Percentiles rank a stretch among this genome's conserved stretches.
phyloP scores from a whole-genome alignment of 495 filamentous ascomycete species.

The Penicillium diatomitis region DNA sequence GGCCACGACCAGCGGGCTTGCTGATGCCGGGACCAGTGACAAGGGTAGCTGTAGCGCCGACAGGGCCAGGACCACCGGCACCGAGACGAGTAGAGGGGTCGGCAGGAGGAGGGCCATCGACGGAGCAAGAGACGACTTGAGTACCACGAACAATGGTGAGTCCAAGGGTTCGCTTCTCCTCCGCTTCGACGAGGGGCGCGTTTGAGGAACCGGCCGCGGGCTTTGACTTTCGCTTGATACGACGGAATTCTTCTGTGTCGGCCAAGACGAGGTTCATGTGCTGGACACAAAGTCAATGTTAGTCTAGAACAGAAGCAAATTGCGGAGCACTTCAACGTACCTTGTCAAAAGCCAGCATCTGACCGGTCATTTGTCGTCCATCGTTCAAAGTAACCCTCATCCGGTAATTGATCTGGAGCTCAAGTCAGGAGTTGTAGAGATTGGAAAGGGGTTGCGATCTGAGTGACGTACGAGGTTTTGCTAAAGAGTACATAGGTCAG shows the following conservation, averaged over 20 bases:
- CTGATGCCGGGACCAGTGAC: constrained; percentile 82
- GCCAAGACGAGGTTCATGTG: constrained; percentile 99
- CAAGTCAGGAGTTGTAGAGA: constrained; percentile 16
- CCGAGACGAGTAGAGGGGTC: constrained; percentile 88
- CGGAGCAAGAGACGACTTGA: constrained; percentile 86
- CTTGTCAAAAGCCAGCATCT: constrained; percentile 97
- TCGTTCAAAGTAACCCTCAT: constrained; percentile 96
- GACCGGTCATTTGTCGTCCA: constrained; percentile 91
- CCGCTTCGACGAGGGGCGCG: constrained; percentile 64
- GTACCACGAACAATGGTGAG: constrained; percentile 92
- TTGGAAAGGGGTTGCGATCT: background rate
- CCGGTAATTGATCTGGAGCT: constrained; percentile 86
- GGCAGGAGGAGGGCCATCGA: constrained; percentile 92
- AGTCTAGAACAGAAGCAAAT: constrained; percentile 6
- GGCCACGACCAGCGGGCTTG: constrained; percentile 83
- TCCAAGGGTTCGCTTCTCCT: constrained; percentile 94
- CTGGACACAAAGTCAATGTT: constrained; percentile 31
- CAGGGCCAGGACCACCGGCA: constrained; percentile 58
- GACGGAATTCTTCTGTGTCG: constrained; percentile 97
- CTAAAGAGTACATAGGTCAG: constrained; percentile 60
- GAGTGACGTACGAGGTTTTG: constrained; percentile 83
- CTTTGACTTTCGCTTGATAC: constrained; percentile 86
- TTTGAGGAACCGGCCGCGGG: constrained; percentile 48
- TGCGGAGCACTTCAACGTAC: constrained; percentile 33
- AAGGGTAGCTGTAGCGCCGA: constrained; percentile 53